A percentile compares a stretch with the other conserved stretches of the same genome.
Conservation (phyloP, 2,329 filamentous ascomycete genomes). For the Ophiostoma ips region DNA sequence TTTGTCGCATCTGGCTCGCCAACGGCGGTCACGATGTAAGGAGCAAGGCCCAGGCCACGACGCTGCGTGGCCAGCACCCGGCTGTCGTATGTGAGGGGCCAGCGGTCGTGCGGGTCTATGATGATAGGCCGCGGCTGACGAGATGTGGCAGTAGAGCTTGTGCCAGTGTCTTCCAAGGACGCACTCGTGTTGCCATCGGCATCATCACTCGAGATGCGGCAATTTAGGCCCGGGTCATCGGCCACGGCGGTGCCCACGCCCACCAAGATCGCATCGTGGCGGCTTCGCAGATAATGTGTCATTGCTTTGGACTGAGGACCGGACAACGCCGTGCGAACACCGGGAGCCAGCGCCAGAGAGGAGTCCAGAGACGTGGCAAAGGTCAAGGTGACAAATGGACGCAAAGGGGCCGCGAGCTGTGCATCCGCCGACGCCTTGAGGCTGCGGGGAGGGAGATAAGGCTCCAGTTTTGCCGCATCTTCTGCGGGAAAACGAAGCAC, state of each 20-base stretch:
- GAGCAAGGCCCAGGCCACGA: conserved; percentile 54
- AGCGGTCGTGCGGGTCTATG: conserved; percentile 65
- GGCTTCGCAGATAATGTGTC: conserved; percentile 79
- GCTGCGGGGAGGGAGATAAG: conserved; percentile 13
- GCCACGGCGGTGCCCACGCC: conserved; percentile 73
- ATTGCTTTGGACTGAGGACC: conserved; percentile 75
- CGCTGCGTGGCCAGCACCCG: conserved; percentile 54
- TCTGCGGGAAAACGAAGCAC: conserved; percentile 13
- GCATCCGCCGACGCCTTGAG: background rate
- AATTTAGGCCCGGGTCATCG: conserved; percentile 78
- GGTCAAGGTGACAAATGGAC: conserved; percentile 60
- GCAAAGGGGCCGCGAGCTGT: background rate
- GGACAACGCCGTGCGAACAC: conserved; percentile 70
- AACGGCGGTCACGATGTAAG: conserved; percentile 51
- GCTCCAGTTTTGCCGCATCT: conserved; percentile 15
- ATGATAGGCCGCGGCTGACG: conserved; percentile 68
- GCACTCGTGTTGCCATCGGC: background rate
- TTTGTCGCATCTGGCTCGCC: conserved; percentile 31
- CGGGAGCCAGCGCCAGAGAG: conserved; percentile 60
- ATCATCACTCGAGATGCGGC: conserved; percentile 47
- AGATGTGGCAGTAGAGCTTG: conserved; percentile 20
- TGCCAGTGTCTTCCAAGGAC: background rate
- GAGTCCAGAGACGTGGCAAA: conserved; percentile 87
- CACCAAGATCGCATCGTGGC: conserved; percentile 72
- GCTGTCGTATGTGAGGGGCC: conserved; percentile 45